Conservation (phyloP, 441 rosid species). For the Isatis lusitanica region DNA sequence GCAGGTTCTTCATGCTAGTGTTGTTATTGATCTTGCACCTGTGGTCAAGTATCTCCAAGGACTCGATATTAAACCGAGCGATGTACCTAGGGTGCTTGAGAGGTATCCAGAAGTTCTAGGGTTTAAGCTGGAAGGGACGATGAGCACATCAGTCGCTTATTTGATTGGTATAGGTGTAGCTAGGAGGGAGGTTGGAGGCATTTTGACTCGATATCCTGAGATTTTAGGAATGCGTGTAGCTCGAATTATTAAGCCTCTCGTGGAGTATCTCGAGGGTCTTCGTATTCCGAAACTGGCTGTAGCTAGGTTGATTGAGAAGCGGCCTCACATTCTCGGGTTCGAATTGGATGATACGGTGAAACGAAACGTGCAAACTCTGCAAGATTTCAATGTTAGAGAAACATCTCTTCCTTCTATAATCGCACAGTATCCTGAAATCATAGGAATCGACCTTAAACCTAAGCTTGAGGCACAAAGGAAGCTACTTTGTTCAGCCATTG, state of each 20-base stretch:
- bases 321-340: slow-evolving; percentile 82
- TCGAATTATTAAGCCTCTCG: slow-evolving; percentile 81
- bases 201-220: slow-evolving; percentile 79
- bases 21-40: slow-evolving; percentile 89
- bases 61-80: slow-evolving; percentile 77
- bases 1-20: slow-evolving; percentile 90
- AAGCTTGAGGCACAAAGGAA: slow-evolving; percentile 61
- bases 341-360: slow-evolving; percentile 62
- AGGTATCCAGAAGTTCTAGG: slow-evolving; percentile 88
- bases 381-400: slow-evolving; percentile 63
- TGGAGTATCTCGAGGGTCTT: slow-evolving; percentile 75
- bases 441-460: slow-evolving; percentile 65
- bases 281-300: slow-evolving; percentile 81
- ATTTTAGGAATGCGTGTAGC: slow-evolving; percentile 91
- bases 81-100: slow-evolving; percentile 87
- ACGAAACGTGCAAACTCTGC: slow-evolving; percentile 62
- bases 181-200: slow-evolving; percentile 84
- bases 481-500: slow-evolving; percentile 56
- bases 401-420: slow-evolving; percentile 64
- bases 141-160: slow-evolving; percentile 96
- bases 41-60: slow-evolving; percentile 94
- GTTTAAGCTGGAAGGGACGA: slow-evolving; percentile 95
- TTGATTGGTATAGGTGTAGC: slow-evolving; percentile 89
- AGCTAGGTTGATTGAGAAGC: slow-evolving; percentile 88
- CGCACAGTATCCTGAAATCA: slow-evolving; percentile 88